phyloP scores from a whole-genome alignment of 768 basidiomycete species.

The Boletus patriciae region DNA sequence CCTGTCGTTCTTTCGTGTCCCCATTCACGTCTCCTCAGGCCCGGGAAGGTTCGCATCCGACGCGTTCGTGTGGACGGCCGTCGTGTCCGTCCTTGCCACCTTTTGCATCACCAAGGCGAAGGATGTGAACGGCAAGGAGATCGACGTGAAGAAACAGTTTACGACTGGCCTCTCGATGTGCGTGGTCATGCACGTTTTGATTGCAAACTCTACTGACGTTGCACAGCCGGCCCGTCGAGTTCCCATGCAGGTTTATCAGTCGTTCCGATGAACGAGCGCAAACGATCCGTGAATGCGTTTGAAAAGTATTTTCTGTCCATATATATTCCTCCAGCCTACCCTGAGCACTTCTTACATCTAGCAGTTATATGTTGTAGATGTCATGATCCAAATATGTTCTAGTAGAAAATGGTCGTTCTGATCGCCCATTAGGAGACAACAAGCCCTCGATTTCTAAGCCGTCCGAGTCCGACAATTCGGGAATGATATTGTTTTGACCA shows the following conservation, averaged over 20 bases:
- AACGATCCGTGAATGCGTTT: constrained; percentile 2
- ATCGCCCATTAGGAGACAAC: constrained; percentile 53
- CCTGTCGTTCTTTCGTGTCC: background rate
- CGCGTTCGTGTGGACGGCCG: constrained; percentile 22
- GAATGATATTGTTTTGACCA: constrained; percentile 41
- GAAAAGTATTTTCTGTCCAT: background rate
- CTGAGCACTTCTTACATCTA: constrained; percentile 1
- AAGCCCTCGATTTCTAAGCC: constrained; percentile 58
- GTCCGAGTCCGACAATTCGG: constrained; percentile 39
- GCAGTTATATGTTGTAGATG: constrained; percentile 14
- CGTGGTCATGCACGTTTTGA: background rate
- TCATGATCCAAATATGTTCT: background rate
- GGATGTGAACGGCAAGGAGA: constrained; percentile 23
- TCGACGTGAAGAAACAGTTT: constrained; percentile 21
- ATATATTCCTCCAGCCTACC: background rate
- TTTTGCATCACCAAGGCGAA: constrained; percentile 25
- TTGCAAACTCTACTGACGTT: background rate
- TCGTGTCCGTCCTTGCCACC: constrained; percentile 23
- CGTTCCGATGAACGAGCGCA: constrained; percentile 14
- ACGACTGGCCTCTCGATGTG: constrained; percentile 25
- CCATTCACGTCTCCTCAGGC: background rate
- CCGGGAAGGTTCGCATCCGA: constrained; percentile 28
- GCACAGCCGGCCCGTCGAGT: constrained; percentile 20
- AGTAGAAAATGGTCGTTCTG: background rate
- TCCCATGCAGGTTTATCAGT: constrained; percentile 23